Base-by-base conservation (phyloP, 495 filamentous ascomycete species). In the Chaetomium cochliodes region DNA sequence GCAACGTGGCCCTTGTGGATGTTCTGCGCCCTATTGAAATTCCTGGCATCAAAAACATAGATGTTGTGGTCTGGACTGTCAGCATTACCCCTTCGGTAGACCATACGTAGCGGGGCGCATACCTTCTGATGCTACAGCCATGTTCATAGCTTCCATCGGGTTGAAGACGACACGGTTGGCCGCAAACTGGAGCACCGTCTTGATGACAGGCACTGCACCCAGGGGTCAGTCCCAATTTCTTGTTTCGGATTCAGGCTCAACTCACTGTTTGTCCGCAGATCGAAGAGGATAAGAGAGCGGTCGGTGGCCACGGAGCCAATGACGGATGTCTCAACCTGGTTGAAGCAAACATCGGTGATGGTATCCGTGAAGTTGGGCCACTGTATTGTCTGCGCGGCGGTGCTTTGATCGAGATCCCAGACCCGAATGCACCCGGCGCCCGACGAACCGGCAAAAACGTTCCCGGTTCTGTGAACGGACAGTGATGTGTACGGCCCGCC, bases 1-100 rank as follows among this genome's bases (percentile, higher is more conserved):
- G 92, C 90, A 16, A 98, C 96, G 70, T 98, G 96, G 69, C 93
- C 94, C 78, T 94, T 96, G 18, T 94, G 84, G n/a, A 97, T 87
- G 72, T 98, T 98, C 53, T 73, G 71, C 23, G 74, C 74, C 55
- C 67, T 93, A 88, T 59, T 84, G 81, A 76, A 75, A 51, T 73
- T 74, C 46, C 74, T 62, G 6, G 73, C 73, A 28, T 76, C 74
- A 30, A 76, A 76, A 2, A 76, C 46, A 49, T 80, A 81, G 52
- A 82, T 72, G 60, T 85, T 84, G 69, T 84, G 82, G 60, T 83
- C 81, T 67, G 23, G 25, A 41, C 3, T 16, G 58, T 65, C n/a
- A 65, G 58, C 51, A 37, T 26, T 4, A 9, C 44, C 11, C 18
- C 12, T 61, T 28, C 18, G n/a, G n/a, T n/a, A n/a, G n/a, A n/a